Percentiles rank a stretch among this genome's conserved stretches.
Conservation (phyloP, 106 monocot genomes). For the Hemerocallis citrina region DNA sequence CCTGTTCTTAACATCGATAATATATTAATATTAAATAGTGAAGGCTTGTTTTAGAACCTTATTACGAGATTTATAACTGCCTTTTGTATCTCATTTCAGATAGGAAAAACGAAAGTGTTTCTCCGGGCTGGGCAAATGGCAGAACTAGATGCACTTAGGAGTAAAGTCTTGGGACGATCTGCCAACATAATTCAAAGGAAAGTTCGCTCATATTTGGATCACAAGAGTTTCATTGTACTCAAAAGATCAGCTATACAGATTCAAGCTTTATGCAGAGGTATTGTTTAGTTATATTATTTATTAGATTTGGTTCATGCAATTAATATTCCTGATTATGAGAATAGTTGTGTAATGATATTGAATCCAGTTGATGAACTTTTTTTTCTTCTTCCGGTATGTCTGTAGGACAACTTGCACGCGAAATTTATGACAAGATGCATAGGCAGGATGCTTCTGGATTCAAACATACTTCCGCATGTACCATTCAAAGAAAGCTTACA, state of each 20-base stretch:
- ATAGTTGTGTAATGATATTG: not conserved
- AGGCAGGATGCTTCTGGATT: constrained; percentile 35
- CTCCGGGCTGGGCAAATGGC: constrained; percentile 93
- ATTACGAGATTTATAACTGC: not conserved
- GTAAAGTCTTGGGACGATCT: constrained; percentile 34
- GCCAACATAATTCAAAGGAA: constrained; percentile 55
- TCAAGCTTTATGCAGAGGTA: constrained; percentile 58
- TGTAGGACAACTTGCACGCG: constrained; percentile 58
- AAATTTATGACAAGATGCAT: constrained; percentile 21
- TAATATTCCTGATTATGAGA: no score
- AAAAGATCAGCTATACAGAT: constrained; percentile 23
- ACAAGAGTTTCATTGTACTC: constrained; percentile 30
- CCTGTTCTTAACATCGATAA: no score
- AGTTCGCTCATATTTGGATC: constrained; percentile 32
- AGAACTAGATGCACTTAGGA: constrained; percentile 55
- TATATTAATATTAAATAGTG: no score
- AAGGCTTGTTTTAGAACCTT: not conserved
- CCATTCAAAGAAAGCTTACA: constrained; percentile 26
- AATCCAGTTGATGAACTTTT: not conserved
- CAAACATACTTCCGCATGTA: constrained; percentile 35
- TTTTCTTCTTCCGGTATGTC: not conserved
- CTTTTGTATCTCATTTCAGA: constrained; percentile 17
- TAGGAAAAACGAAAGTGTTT: constrained; percentile 47
- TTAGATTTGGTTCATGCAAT: not conserved
- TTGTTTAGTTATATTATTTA: not conserved